Conservation (phyloP, 257 asterid genomes). For the Jasminum sambac region DNA sequence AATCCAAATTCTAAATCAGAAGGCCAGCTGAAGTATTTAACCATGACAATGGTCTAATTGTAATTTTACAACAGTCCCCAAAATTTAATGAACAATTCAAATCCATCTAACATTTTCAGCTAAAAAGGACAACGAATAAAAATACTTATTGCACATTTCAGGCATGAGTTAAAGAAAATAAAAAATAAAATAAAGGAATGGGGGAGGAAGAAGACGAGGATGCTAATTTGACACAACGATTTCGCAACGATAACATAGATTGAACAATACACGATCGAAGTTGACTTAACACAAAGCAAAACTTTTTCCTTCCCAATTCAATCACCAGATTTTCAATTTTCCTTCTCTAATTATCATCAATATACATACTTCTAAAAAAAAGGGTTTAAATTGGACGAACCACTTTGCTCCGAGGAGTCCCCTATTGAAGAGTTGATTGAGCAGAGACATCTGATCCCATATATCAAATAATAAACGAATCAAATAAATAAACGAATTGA, state of each 20-base stretch:
- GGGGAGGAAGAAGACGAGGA: not conserved
- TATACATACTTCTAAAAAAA: constrained; percentile 1
- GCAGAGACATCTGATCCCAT: constrained; percentile 46
- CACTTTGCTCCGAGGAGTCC: constrained; percentile 85
- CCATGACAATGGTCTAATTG: not conserved
- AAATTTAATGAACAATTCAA: not conserved
- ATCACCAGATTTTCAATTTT: constrained; percentile 11
- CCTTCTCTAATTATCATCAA: constrained; percentile 7
- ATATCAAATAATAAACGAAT: not conserved
- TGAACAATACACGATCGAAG: not conserved
- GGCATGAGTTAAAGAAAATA: not conserved
- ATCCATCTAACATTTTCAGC: constrained; percentile 2
- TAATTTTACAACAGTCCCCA: not conserved
- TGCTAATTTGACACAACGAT: not conserved
- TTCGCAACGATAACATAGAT: constrained; percentile 14
- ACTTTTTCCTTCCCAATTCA: not conserved
- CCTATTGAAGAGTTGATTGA: constrained; percentile 90
- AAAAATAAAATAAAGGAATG: not conserved
- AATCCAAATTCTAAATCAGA: not conserved
- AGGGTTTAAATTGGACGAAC: constrained; percentile 46
- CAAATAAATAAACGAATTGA: not conserved
- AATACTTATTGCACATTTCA: not conserved
- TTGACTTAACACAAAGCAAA: not conserved
- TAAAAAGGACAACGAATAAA: not conserved
- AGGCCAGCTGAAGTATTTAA: not conserved